Evolutionary conservation across 805 yeast genomes (phyloP), one percentile per base, ranked within the genome.

Genomic region (Pichia nanzhaoensis): DNA sequence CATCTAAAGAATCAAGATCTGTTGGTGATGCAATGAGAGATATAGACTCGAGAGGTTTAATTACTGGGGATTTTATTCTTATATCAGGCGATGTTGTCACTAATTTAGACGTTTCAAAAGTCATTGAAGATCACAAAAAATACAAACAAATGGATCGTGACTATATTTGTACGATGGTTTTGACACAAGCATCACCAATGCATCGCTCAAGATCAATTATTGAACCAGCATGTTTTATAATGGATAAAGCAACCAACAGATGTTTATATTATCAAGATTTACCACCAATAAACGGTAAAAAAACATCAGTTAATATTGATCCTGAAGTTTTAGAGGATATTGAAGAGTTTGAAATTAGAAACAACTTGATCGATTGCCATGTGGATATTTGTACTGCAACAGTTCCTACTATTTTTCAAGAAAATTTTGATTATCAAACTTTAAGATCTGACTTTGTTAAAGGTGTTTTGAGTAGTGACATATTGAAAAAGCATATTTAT

Each of bases 21-120:
- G 95, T 91, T 10, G 99, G 99, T 53, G 99, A 93, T 66, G 95
- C 95, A 18, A 86, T 93, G 95, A 76, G 99, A 62, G 98, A 91
- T 59, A 69, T 93, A 47, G 99, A 93, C 63, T 82, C 86, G 49
- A 73, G 95, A 55, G 96, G 96, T 5, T 68, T 91, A 46, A 86
- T 93, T 42, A 79, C 85, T 1, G 90, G 95, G 13, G 99, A 93
- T 64, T 93, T 93, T 57, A 68, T 93, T 45, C 71, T 93, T 32
- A 85, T 93, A 28, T 80, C 95, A 8, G 99, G 99, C 50, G 99
- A 93, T 62, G 95, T 91, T 17, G 87, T 93, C n/a, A 84, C 96
- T 35, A 93, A 93, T 57, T 74, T 93, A 47, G 93, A 89, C 56
- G 79, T 91, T 50, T 75, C 74, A 39, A 77, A 81, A 54, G 85